Percentiles rank a stretch among this genome's conserved stretches.
Conservation (phyloP, 2,329 filamentous ascomycete species). For the Stemphylium vesicarium region DNA sequence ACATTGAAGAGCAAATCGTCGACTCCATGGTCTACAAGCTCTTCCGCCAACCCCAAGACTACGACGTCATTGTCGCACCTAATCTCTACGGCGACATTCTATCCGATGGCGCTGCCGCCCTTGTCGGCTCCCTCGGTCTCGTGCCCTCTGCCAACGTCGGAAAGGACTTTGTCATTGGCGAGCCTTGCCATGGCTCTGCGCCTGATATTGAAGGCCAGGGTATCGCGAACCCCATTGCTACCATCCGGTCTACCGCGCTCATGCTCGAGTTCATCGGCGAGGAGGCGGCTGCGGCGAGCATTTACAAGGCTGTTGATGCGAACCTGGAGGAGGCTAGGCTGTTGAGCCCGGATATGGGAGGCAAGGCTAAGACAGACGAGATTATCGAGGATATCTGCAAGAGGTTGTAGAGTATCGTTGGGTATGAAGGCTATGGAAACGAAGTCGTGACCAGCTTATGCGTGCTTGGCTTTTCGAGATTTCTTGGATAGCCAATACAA, state of each 20-base stretch:
- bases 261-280: constrained; percentile 97
- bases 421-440: too few relatives aligned
- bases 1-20: constrained; percentile 95
- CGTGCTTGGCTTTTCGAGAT: too few relatives aligned
- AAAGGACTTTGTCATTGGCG: constrained; percentile 91
- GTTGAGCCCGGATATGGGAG: constrained; percentile 88
- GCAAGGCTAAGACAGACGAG: constrained; percentile 82
- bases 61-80: constrained; percentile 97
- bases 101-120: constrained; percentile 90
- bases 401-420: constrained; percentile 77
- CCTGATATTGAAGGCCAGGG: constrained; percentile 93
- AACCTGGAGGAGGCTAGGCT: constrained; percentile 84
- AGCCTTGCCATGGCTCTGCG: constrained; percentile 95
- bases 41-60: constrained; percentile 91
- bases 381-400: constrained; percentile 86
- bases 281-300: constrained; percentile 82
- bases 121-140: constrained; percentile 89
- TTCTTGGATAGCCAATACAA: too few relatives aligned
- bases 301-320: constrained; percentile 90
- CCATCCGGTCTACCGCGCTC: constrained; percentile 84
- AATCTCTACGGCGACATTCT: constrained; percentile 98
- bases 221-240: constrained; percentile 96
- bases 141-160: constrained; percentile 96
- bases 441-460: too few relatives aligned
- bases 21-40: constrained; percentile 99